These are phyloP conservation scores for Alternaria consortialis DNA, from an alignment of 2,329 filamentous ascomycete genomes.

Conservation along the genomic window DNA sequence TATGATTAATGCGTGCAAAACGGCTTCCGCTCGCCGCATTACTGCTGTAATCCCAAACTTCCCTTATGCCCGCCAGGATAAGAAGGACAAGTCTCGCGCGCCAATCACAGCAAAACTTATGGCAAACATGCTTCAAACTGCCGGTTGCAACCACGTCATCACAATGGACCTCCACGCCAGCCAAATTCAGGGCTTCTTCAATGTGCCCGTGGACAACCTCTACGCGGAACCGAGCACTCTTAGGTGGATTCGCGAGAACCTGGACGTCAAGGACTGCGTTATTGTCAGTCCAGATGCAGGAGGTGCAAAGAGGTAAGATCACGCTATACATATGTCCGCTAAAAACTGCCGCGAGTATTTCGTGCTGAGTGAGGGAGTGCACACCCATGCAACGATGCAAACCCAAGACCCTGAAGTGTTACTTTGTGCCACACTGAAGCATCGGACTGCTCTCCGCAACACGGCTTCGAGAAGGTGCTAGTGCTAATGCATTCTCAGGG, in stretches of 20 bases:
- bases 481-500: constrained; percentile 58
- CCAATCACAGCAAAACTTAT: constrained; percentile 96
- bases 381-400: constrained; percentile 1
- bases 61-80: constrained; percentile 95
- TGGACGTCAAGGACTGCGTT: constrained; percentile 82
- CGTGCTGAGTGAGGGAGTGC: neutral
- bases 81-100: constrained; percentile 96
- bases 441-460: constrained; percentile 5
- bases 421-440: constrained; percentile 1
- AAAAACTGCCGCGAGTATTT: neutral
- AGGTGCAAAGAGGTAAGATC: constrained; percentile 80
- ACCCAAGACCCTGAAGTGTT: neutral
- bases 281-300: constrained; percentile 96
- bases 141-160: constrained; percentile 91
- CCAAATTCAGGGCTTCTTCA: constrained; percentile 97
- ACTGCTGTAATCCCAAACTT: constrained; percentile 97
- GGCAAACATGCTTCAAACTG: constrained; percentile 96
- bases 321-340: neutral
- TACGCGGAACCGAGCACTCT: constrained; percentile 94
- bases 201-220: constrained; percentile 79
- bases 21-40: constrained; percentile 85
- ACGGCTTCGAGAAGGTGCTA: constrained; percentile 1
- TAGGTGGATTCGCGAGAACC: constrained; percentile 89
- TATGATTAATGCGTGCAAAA: constrained; percentile 96
- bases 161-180: constrained; percentile 96